These are phyloP conservation scores for Crithidia mellificae DNA, from an alignment of 208 protist genomes.

Conservation along the genomic window DNA sequence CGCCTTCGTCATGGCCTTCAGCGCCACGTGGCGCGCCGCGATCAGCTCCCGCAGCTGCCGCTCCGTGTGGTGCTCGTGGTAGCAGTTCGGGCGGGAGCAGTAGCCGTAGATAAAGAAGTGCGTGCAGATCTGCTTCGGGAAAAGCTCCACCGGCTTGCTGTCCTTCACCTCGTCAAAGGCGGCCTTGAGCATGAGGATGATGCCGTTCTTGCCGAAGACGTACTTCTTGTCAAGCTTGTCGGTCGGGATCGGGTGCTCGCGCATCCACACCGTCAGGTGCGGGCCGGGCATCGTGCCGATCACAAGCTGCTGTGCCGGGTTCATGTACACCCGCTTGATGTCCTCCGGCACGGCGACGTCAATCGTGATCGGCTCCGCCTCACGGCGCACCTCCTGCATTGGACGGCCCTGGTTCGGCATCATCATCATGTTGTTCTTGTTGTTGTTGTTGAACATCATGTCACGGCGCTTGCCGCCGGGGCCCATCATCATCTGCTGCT, in stretches of 20 bases:
- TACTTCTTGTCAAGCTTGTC: slow-evolving; percentile 57
- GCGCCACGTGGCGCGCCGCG: slow-evolving; percentile 70
- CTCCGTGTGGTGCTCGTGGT: slow-evolving; percentile 86
- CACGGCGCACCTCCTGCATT: slow-evolving; percentile 20
- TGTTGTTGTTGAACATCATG: slow-evolving; percentile 2
- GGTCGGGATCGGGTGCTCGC: slow-evolving; percentile 56
- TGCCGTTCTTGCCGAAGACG: slow-evolving; percentile 73
- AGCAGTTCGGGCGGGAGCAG: slow-evolving; percentile 77
- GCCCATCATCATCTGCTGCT: slow-evolving; percentile 27
- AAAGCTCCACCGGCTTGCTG: slow-evolving; percentile 87
- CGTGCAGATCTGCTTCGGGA: slow-evolving; percentile 82
- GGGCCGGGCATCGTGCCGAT: slow-evolving; percentile 81
- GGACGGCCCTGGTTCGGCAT: slow-evolving; percentile 14
- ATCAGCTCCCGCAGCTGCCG: slow-evolving; percentile 76
- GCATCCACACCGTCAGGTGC: slow-evolving; percentile 84
- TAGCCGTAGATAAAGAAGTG: slow-evolving; percentile 86
- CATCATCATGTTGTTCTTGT: no score
- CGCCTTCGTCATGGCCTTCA: slow-evolving; percentile 79
- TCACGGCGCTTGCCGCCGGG: slow-evolving; percentile 7
- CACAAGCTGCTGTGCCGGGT: slow-evolving; percentile 62
- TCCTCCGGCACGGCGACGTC: slow-evolving; percentile 60
- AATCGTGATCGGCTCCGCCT: slow-evolving; percentile 61
- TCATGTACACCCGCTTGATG: slow-evolving; percentile 69
- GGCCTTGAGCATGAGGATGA: slow-evolving; percentile 86
- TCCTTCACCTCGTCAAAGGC: slow-evolving; percentile 62